Evolutionary conservation across 441 rosid genomes (phyloP).

Genomic region (Pelargonium cotyledonis): DNA sequence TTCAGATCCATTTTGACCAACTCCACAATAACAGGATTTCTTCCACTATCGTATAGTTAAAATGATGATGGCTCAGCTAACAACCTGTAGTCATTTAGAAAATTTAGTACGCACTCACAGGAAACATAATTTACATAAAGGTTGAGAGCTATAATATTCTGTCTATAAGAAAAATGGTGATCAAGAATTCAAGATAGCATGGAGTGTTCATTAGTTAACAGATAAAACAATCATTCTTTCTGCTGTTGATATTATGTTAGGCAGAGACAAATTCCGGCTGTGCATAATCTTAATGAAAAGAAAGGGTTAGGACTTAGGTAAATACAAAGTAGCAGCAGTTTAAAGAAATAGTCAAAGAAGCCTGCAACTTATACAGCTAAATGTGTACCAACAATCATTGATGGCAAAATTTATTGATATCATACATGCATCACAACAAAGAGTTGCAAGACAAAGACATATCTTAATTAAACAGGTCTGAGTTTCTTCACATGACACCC

Average conservation of each 20-base stretch:
- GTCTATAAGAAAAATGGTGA: background rate
- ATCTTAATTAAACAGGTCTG: background rate
- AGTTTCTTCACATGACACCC: background rate
- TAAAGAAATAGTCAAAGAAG: background rate
- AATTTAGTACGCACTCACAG: background rate
- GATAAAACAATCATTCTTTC: background rate
- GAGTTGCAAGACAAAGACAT: background rate
- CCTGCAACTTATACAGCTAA: background rate
- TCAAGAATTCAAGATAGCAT: background rate
- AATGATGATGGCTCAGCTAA: conserved; percentile 1
- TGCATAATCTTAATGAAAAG: background rate
- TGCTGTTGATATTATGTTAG: background rate
- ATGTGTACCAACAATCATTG: background rate
- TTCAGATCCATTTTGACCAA: conserved; percentile 48
- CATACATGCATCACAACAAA: background rate
- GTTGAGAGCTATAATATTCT: background rate
- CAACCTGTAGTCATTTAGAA: conserved; percentile 9
- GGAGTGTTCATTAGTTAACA: background rate
- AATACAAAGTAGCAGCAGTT: background rate
- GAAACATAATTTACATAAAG: background rate
- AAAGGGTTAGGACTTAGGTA: background rate
- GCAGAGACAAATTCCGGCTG: background rate
- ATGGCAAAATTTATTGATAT: background rate
- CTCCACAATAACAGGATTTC: conserved; percentile 4
- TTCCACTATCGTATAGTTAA: background rate